phyloP scores from a whole-genome alignment of 75 land plant genomes.

The Pinus tabuliformis region DNA sequence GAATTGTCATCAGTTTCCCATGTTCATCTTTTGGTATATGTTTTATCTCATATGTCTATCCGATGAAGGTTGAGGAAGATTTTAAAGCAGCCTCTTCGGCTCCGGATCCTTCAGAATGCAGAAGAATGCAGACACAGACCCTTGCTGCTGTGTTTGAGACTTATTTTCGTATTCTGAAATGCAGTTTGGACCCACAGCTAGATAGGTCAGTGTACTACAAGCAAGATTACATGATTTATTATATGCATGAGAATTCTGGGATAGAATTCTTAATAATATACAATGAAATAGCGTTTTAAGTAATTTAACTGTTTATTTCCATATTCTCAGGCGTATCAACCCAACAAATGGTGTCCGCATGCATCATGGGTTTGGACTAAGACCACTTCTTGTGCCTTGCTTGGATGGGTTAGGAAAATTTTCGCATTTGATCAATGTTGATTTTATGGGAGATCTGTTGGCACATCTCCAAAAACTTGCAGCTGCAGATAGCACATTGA shows the following conservation, averaged over 20 bases:
- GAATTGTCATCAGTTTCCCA: neutral
- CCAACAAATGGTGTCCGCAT: neutral
- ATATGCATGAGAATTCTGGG: neutral
- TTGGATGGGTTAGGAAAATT: conserved; percentile 87
- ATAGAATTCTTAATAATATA: neutral
- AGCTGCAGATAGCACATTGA: conserved; percentile 13
- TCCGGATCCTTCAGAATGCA: conserved; percentile 56
- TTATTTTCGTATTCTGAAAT: conserved; percentile 88
- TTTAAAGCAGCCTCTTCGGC: conserved; percentile 66
- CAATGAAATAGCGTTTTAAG: neutral
- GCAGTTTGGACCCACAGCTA: conserved; percentile 35
- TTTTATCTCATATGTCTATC: neutral
- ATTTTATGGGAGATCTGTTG: conserved; percentile 91
- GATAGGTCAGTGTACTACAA: conserved; percentile 21
- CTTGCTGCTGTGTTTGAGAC: conserved; percentile 90
- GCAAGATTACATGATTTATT: neutral
- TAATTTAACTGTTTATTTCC: neutral
- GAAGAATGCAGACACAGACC: conserved; percentile 77
- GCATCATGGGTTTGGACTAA: conserved; percentile 34
- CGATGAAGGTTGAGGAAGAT: conserved; percentile 77
- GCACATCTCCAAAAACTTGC: conserved; percentile 70
- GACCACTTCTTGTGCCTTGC: conserved; percentile 84
- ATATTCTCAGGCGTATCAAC: conserved; percentile 4
- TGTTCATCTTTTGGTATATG: neutral
- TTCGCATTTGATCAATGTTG: conserved; percentile 88